phyloP scores from a whole-genome alignment of 805 yeast genomes.

The Candida ovalis region DNA sequence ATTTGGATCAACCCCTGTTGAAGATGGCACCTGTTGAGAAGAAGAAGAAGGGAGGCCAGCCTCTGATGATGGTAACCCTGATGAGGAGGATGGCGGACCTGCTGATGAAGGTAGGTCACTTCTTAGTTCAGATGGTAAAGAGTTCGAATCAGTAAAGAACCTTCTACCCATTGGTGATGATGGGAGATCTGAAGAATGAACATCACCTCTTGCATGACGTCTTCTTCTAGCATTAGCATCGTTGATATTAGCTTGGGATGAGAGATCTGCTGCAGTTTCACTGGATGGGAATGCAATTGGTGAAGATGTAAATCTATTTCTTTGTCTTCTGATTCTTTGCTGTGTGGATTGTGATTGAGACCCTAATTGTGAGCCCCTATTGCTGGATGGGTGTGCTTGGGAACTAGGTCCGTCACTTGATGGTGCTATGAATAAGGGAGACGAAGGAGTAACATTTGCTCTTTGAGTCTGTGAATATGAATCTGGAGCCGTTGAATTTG shows the following conservation, averaged over 20 bases:
- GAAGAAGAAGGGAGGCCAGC: slow-evolving; percentile 15
- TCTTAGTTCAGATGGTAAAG: slow-evolving; percentile 22
- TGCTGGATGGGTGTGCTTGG: slow-evolving; percentile 31
- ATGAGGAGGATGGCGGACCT: slow-evolving; percentile 17
- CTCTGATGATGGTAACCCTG: slow-evolving; percentile 21
- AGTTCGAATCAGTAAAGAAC: slow-evolving; percentile 44
- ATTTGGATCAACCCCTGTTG: slow-evolving; percentile 37
- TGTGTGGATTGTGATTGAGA: slow-evolving; percentile 4
- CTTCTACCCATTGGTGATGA: slow-evolving; percentile 68
- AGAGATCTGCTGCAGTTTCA: slow-evolving; percentile 33
- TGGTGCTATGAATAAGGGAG: slow-evolving; percentile 52
- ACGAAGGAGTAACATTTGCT: slow-evolving; percentile 43
- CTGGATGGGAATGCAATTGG: slow-evolving; percentile 49
- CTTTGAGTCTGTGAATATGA: slow-evolving; percentile 33
- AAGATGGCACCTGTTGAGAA: slow-evolving; percentile 19
- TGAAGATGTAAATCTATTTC: slow-evolving; percentile 34
- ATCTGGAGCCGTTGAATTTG: slow-evolving; percentile 34
- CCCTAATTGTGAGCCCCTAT: slow-evolving; percentile 26
- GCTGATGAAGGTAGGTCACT: slow-evolving; percentile 8
- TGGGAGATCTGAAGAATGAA: slow-evolving; percentile 62
- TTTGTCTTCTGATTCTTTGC: slow-evolving; percentile 4
- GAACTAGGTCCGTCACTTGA: slow-evolving; percentile 33
- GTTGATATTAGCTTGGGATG: slow-evolving; percentile 35
- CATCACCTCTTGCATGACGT: slow-evolving; percentile 66
- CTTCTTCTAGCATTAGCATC: slow-evolving; percentile 43